A percentile compares a stretch with the other conserved stretches of the same genome.
These are phyloP conservation scores for Carallia pectinifolia DNA, from an alignment of 345 rosid species.

Conservation along the genomic window DNA sequence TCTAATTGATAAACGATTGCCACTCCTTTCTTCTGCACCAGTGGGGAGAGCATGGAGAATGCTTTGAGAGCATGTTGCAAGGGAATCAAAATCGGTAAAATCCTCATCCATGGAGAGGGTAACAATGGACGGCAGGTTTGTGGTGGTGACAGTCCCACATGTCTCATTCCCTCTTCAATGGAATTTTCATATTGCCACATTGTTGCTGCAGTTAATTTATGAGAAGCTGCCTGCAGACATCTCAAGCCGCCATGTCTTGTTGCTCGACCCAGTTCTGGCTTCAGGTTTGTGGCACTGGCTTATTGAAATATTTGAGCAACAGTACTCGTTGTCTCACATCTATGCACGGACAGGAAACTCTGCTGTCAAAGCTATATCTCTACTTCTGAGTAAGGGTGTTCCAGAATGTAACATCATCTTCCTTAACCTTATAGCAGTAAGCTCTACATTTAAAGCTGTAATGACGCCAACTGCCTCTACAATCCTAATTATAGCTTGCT, in stretches of 20 bases:
- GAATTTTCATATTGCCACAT: background rate
- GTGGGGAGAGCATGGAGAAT: conserved; percentile 98
- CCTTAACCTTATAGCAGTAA: conserved; percentile 91
- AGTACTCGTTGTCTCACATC: conserved; percentile 9
- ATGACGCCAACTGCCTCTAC: background rate
- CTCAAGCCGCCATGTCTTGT: conserved; percentile 72
- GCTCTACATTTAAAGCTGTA: conserved; percentile 9
- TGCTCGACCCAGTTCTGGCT: conserved; percentile 91
- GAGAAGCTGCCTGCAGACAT: conserved; percentile 89
- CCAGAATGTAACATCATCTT: conserved; percentile 81
- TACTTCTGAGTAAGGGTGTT: conserved; percentile 86
- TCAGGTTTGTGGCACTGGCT: conserved; percentile 54
- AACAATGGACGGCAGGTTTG: conserved; percentile 72
- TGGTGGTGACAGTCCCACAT: conserved; percentile 2
- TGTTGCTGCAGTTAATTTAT: conserved; percentile 67
- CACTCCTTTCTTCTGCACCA: conserved; percentile 17
- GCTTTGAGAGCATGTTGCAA: conserved; percentile 95
- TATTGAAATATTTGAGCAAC: background rate
- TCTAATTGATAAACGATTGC: background rate
- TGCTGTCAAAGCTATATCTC: conserved; percentile 74
- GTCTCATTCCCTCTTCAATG: background rate
- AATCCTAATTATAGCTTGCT: background rate
- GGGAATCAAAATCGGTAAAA: conserved; percentile 86
- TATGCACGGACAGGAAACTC: conserved; percentile 54
- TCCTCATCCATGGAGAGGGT: conserved; percentile 77